Conservation (phyloP, 805 yeast genomes). For the Schizosaccharomyces lindneri region DNA sequence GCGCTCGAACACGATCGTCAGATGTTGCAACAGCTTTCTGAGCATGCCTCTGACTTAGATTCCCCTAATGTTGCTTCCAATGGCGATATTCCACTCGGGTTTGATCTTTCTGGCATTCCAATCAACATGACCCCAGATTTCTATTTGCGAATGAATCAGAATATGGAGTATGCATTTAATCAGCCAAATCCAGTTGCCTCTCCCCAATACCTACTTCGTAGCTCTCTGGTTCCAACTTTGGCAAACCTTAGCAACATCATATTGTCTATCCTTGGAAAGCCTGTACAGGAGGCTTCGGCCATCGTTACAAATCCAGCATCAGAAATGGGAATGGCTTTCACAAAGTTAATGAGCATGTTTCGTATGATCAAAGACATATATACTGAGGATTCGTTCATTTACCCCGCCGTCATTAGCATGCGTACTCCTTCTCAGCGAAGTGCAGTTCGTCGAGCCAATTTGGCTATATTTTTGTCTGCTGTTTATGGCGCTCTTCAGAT, state of each 20-base stretch:
- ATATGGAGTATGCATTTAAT: background rate
- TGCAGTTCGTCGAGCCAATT: constrained; percentile 58
- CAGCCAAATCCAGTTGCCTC: background rate
- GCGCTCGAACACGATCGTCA: background rate
- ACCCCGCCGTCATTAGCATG: constrained; percentile 29
- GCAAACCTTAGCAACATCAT: background rate
- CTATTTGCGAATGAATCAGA: background rate
- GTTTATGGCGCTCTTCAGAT: constrained; percentile 62
- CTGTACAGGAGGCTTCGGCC: background rate
- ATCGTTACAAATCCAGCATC: background rate
- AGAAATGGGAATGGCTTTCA: background rate
- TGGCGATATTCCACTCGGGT: background rate
- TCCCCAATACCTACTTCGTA: background rate
- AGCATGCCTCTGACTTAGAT: background rate
- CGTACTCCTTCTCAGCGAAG: constrained; percentile 15
- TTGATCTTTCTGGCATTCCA: background rate
- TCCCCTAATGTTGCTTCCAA: background rate
- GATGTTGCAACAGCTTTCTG: background rate
- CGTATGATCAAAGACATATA: constrained; percentile 28
- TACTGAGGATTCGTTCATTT: constrained; percentile 44
- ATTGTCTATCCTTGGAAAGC: background rate
- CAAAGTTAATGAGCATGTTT: background rate
- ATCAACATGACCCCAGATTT: background rate
- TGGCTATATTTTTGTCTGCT: constrained; percentile 74
- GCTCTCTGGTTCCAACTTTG: background rate